A percentile compares a stretch with the other conserved stretches of the same genome.
phyloP scores from a whole-genome alignment of 225 moss, liverwort and hornwort species.

The Rhytidiadelphus loreus region DNA sequence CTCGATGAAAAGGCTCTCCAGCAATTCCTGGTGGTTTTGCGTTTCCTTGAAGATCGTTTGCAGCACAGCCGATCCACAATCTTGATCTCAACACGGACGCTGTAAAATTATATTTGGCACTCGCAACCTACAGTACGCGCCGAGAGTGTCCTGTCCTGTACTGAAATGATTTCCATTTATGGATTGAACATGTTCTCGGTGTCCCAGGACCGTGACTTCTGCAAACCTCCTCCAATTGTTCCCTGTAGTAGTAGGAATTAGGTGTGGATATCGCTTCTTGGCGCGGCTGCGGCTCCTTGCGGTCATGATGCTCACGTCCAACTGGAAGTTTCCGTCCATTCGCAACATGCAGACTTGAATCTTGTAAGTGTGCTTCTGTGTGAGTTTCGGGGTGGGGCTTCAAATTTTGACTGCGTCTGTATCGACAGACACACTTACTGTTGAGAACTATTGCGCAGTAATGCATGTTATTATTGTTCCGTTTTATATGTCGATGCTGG shows the following conservation, averaged over 20 bases:
- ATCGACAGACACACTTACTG: neutral
- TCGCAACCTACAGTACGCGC: neutral
- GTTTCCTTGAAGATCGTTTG: conserved; percentile 54
- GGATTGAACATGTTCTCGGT: neutral
- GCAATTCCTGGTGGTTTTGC: conserved; percentile 57
- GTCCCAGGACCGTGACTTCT: neutral
- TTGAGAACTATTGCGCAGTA: too few species aligned
- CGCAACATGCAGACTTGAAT: neutral
- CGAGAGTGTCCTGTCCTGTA: neutral
- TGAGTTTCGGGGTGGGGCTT: neutral
- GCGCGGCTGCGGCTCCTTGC: neutral
- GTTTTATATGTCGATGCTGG: neutral
- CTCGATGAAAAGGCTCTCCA: conserved; percentile 29
- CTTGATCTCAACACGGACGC: conserved; percentile 38
- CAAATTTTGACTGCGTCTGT: neutral
- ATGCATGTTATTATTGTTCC: neutral
- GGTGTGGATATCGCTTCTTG: neutral
- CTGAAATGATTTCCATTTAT: neutral
- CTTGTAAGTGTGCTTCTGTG: neutral
- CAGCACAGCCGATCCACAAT: conserved; percentile 63
- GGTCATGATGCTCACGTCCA: neutral
- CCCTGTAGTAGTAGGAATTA: neutral
- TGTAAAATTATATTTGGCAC: neutral
- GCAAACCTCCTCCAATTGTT: neutral
- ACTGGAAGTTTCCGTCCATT: neutral